Conservation (phyloP, 1,139 yeast genomes). For the Sugiyamaella xylanicola region DNA sequence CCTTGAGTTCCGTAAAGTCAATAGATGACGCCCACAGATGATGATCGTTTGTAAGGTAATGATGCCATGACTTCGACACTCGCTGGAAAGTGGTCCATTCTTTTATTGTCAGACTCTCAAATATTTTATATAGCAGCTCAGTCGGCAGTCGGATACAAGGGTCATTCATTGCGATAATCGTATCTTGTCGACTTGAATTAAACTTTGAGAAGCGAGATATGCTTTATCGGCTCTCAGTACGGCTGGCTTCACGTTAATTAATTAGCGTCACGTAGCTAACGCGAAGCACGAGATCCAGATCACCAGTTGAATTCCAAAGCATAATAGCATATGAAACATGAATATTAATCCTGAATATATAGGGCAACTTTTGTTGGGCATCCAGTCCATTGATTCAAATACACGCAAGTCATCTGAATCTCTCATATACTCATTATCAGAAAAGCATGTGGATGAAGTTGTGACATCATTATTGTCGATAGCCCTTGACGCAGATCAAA, state of each 20-base stretch:
- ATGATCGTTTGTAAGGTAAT: constrained; percentile 1
- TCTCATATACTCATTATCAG: constrained; percentile 1
- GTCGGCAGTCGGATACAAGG: constrained; percentile 3
- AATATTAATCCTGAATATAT: constrained; percentile 6
- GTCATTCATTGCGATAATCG: no score
- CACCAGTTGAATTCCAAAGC: no score
- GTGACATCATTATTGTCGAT: constrained; percentile 6
- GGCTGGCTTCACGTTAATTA: not conserved
- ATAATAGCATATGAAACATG: not conserved
- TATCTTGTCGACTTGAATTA: no score
- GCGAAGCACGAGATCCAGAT: not conserved
- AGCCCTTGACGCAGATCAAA: not conserved
- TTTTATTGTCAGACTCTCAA: not conserved
- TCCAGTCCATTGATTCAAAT: constrained; percentile 18
- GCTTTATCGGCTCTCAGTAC: no score
- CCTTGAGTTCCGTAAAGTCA: not conserved
- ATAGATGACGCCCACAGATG: constrained; percentile 10
- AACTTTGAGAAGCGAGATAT: not conserved
- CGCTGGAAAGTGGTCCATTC: constrained; percentile 2
- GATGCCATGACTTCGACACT: constrained; percentile 6
- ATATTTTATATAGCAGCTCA: not conserved
- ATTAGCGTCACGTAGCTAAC: constrained; percentile 1
- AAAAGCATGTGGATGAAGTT: constrained; percentile 4
- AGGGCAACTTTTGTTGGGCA: constrained; percentile 13
- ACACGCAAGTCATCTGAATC: constrained; percentile 10